Evolutionary conservation across 495 filamentous ascomycete species (phyloP).

Genomic region (Penicillium crystallinum): DNA sequence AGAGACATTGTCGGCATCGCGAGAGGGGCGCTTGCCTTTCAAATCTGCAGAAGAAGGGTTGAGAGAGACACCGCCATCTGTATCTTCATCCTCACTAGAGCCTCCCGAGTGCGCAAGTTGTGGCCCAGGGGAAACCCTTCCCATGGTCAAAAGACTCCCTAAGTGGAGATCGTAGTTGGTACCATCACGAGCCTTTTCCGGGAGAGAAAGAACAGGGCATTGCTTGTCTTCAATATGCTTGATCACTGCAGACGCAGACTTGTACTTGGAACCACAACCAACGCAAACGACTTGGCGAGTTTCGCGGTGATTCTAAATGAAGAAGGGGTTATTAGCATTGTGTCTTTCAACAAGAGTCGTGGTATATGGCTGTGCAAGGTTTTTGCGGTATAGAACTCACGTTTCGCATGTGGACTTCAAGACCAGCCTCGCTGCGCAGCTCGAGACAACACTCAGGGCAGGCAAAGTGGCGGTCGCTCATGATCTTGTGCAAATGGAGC

Average conservation of each 20-base stretch:
- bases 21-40: neutral
- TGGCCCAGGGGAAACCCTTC: neutral
- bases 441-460: slow-evolving; percentile 50
- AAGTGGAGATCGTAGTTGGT: neutral
- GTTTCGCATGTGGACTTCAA: slow-evolving; percentile 39
- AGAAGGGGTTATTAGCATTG: neutral
- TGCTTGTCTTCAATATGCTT: slow-evolving; percentile 48
- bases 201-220: slow-evolving; percentile 22
- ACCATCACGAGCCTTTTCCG: neutral
- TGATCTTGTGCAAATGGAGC: slow-evolving; percentile 37
- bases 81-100: slow-evolving; percentile 25
- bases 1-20: too few relatives aligned
- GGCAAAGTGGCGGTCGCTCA: slow-evolving; percentile 38
- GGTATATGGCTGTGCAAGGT: neutral
- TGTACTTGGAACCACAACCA: slow-evolving; percentile 42
- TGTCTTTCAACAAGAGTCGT: too few relatives aligned
- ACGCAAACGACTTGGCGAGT: slow-evolving; percentile 42
- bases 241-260: slow-evolving; percentile 38
- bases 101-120: slow-evolving; percentile 22
- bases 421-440: slow-evolving; percentile 42
- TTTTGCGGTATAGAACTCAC: slow-evolving; percentile 18
- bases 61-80: slow-evolving; percentile 7
- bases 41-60: neutral
- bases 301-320: slow-evolving; percentile 35
- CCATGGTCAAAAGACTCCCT: neutral